A percentile compares a stretch with the other conserved stretches of the same genome.
These are phyloP conservation scores for Sclerospora graminicola DNA, from an alignment of 352 stramenopile species.

Conservation along the genomic window DNA sequence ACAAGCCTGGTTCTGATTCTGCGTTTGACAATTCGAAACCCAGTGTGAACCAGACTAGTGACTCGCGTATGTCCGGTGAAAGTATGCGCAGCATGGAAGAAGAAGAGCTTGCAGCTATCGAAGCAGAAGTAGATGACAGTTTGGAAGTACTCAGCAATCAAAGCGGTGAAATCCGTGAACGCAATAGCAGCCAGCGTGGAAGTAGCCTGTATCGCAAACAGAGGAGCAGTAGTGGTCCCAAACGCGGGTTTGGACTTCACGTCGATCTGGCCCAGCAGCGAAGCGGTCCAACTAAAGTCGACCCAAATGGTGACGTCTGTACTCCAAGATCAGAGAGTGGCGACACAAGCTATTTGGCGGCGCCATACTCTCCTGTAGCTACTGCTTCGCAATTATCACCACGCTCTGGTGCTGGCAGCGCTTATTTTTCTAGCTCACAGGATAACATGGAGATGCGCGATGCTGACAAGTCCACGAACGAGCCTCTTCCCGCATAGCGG, in stretches of 20 bases:
- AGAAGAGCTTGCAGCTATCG: conserved; percentile 57
- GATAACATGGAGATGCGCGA: conserved; percentile 31
- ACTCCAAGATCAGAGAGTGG: conserved; percentile 31
- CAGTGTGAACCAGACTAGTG: conserved; percentile 39
- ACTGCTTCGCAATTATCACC: conserved; percentile 32
- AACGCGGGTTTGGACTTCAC: conserved; percentile 50
- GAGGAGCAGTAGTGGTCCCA: conserved; percentile 20
- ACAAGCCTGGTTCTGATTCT: conserved; percentile 6
- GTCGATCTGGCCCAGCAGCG: conserved; percentile 37
- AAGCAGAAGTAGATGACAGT: conserved; percentile 72
- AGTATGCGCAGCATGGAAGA: conserved; percentile 53
- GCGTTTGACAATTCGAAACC: conserved; percentile 21
- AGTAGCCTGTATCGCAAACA: conserved; percentile 17
- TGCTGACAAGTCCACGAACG: conserved; percentile 15
- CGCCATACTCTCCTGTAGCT: conserved; percentile 31
- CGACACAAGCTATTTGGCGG: conserved; percentile 36
- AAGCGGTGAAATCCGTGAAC: conserved; percentile 45
- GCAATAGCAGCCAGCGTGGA: conserved; percentile 24
- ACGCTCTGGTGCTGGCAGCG: conserved; percentile 45
- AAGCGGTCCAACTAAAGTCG: conserved; percentile 6
- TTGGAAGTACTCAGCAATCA: conserved; percentile 67
- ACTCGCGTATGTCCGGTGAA: conserved; percentile 37
- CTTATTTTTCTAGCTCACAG: conserved; percentile 40
- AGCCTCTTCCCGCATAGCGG: conserved; percentile 27
- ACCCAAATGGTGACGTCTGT: conserved; percentile 10